Percentiles rank a stretch among this genome's conserved stretches.
Conservation (phyloP, 176 grass and related monocot genomes). For the Oryza officinalis region DNA sequence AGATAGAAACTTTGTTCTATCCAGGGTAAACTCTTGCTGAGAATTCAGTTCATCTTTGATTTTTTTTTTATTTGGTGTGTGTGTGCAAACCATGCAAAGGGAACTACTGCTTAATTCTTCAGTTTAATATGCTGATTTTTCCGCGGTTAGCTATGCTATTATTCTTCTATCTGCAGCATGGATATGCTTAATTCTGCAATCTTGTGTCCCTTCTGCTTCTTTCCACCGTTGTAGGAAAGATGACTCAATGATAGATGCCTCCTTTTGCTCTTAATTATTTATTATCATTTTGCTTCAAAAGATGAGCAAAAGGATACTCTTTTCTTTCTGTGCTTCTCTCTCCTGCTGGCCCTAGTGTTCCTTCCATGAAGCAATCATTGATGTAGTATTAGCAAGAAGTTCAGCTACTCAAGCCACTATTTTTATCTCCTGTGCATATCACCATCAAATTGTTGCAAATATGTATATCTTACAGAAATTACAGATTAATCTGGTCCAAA, state of each 20-base stretch:
- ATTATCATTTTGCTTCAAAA: conserved; percentile 47
- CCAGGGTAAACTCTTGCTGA: not conserved
- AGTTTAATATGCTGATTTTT: conserved; percentile 4
- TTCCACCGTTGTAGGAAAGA: conserved; percentile 57
- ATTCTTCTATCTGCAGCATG: conserved; percentile 14
- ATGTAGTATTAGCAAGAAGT: conserved; percentile 20
- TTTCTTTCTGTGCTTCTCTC: conserved; percentile 14
- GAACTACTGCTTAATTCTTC: not conserved
- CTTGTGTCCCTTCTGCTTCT: conserved; percentile 1
- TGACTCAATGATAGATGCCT: conserved; percentile 28
- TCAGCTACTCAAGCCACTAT: conserved; percentile 27
- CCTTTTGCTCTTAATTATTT: not conserved
- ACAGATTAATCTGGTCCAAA: not conserved
- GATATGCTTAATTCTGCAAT: conserved; percentile 15
- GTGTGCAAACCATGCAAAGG: not conserved
- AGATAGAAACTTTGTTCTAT: not conserved
- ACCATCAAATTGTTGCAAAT: conserved; percentile 40
- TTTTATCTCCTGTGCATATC: conserved; percentile 23
- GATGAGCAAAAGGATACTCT: conserved; percentile 33
- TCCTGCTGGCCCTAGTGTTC: conserved; percentile 23
- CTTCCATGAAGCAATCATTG: conserved; percentile 35
- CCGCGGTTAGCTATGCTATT: not conserved
- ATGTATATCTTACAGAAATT: conserved; percentile 24
- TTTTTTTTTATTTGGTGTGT: no score
- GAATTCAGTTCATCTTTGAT: not conserved